Conservation (phyloP, 768 basidiomycete genomes). For the Tulasnella sp. region DNA sequence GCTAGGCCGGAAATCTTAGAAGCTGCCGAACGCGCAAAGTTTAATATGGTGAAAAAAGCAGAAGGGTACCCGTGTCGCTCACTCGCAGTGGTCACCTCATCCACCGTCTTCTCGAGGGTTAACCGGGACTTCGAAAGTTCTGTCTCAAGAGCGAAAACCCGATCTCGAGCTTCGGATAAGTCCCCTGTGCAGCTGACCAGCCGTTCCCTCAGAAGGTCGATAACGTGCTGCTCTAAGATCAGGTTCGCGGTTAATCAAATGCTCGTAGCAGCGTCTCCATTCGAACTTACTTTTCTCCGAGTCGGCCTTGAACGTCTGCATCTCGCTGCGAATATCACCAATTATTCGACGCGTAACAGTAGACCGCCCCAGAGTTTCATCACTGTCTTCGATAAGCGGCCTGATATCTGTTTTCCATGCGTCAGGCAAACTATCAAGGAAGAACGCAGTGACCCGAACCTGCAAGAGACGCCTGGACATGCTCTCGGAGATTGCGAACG, state of each 20-base stretch:
- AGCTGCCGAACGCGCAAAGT: background rate
- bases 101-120: background rate
- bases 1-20: background rate
- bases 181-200: conserved; percentile 1
- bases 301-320: background rate
- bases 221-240: conserved; percentile 1
- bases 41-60: background rate
- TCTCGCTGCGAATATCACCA: conserved; percentile 10
- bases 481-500: background rate
- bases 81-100: background rate
- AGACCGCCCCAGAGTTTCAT: background rate
- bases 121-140: background rate
- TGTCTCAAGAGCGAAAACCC: background rate
- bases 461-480: background rate
- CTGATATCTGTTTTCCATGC: background rate
- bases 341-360: background rate
- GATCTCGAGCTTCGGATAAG: conserved; percentile 18
- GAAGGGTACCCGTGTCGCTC: background rate
- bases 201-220: conserved; percentile 16
- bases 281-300: conserved; percentile 10
- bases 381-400: background rate
- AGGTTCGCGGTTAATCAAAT: background rate
- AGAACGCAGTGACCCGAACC: background rate
- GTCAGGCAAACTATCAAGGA: background rate
- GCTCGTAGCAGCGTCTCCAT: background rate